Percentiles rank a stretch among this genome's conserved stretches.
phyloP scores from a whole-genome alignment of 306 rosid species.

The Echinosophora koreensis region DNA sequence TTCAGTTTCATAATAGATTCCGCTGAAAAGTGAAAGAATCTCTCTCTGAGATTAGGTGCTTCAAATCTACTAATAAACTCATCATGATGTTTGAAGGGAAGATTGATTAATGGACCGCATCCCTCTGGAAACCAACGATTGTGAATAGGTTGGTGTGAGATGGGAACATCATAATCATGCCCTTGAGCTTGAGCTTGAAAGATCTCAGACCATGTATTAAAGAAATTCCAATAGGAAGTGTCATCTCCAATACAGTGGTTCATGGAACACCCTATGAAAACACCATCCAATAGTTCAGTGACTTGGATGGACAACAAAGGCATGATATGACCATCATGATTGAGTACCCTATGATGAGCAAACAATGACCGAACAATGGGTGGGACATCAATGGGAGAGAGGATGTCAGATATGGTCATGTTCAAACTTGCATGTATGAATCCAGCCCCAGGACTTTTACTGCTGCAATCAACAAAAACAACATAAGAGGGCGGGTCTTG shows the following conservation, averaged over 20 bases:
- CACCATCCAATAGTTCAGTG: conserved; percentile 65
- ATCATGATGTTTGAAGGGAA: conserved; percentile 57
- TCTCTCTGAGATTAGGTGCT: conserved; percentile 57
- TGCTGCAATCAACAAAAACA: conserved; percentile 54
- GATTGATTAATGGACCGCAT: conserved; percentile 47
- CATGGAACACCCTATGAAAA: conserved; percentile 75
- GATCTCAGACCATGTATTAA: conserved; percentile 66
- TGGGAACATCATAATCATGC: not conserved
- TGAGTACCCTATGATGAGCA: conserved; percentile 64
- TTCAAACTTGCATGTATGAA: conserved; percentile 63
- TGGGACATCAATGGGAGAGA: conserved; percentile 66
- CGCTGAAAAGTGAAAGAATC: conserved; percentile 64
- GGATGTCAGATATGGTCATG: conserved; percentile 54
- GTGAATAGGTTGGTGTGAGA: conserved; percentile 52
- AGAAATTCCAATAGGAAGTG: conserved; percentile 69
- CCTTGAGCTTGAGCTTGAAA: conserved; percentile 51
- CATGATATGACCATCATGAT: conserved; percentile 69
- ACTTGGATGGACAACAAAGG: conserved; percentile 65
- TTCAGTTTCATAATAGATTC: conserved; percentile 66
- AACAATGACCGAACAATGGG: conserved; percentile 60
- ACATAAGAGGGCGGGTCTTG: conserved; percentile 45
- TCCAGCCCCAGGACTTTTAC: conserved; percentile 54
- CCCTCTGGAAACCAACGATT: conserved; percentile 66
- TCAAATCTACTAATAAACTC: conserved; percentile 59
- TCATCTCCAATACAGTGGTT: conserved; percentile 67